Evolutionary conservation across 1,284 basidiomycete species (phyloP), one percentile per base, ranked within the genome.

Genomic region (Volvariella surrecta): DNA sequence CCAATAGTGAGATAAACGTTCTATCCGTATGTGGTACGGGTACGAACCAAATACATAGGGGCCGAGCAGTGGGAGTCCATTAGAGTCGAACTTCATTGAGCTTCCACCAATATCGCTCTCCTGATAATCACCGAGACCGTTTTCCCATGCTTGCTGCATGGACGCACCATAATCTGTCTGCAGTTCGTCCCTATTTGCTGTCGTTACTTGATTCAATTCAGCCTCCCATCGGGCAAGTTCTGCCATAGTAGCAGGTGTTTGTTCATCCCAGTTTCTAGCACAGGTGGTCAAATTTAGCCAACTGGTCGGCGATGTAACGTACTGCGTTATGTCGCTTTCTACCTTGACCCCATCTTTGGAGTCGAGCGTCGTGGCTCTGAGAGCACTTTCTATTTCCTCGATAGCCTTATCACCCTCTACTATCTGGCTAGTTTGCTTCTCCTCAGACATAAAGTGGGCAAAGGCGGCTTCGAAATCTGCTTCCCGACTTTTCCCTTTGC

Each of bases 151-250:
- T 40, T 70, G 61, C 53, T 80, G 71, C 73, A 87, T 80, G 17
- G 61, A 63, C 1, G 61, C 60, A 7, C 75, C 74, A 46, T 80
- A 82, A 53, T 83, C 79, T 42, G 64, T 60, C 19, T 79, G 76
- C 1, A 74, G 58, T 32, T 84, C 82, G 17, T 84, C 80, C 28
- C 80, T 72, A 47, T 80, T 69, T 3, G 72, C 58, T 24, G 70
- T 70, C 78, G 89, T 86, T 32, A 88, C 63, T 53, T 89, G 82
- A 46, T 86, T 87, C 54, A 93, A 90, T 59, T 94, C 83, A 6
- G 82, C 79, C 58, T 95, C 93, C 91, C 91, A 95, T 58, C 83
- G 83, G 3, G 82, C 78, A 39, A 90, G 60, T 50, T 90, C 80
- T 55, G 80, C 79, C 22, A 68, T 63, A 37, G 68, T 73, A 1